Evolutionary conservation across 768 basidiomycete genomes (phyloP).

Genomic region (Suillus alpinus): DNA sequence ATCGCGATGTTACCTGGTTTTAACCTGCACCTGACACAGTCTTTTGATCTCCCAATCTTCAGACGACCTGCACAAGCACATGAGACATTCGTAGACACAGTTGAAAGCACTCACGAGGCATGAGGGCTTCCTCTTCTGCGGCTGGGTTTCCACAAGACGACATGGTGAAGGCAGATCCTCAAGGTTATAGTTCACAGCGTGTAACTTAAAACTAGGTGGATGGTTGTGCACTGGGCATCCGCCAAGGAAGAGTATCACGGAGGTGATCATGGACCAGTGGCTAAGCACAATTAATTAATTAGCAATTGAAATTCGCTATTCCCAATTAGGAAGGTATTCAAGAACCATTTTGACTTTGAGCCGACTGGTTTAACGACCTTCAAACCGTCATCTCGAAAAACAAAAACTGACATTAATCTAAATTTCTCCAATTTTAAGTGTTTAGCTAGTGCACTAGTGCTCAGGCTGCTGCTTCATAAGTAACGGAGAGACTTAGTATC

Average conservation of each 20-base stretch:
- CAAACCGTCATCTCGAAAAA: too few species aligned
- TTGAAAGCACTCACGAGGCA: constrained; percentile 53
- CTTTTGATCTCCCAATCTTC: constrained; percentile 64
- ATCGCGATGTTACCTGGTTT: constrained; percentile 66
- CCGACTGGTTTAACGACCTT: too few species aligned
- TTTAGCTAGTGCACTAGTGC: background rate
- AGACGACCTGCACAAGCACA: constrained; percentile 44
- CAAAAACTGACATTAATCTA: too few species aligned
- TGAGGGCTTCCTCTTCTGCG: constrained; percentile 56
- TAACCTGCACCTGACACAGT: constrained; percentile 74
- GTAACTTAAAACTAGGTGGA: background rate
- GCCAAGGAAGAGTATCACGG: background rate
- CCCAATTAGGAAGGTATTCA: background rate
- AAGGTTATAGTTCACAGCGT: background rate
- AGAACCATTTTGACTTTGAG: background rate
- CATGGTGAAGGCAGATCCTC: constrained; percentile 16
- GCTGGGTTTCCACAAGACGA: constrained; percentile 65
- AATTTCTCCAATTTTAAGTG: background rate
- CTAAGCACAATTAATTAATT: too few species aligned
- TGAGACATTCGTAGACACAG: background rate
- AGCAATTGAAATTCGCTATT: background rate
- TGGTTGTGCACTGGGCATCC: background rate
- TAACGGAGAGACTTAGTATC: background rate
- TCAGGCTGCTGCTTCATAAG: background rate
- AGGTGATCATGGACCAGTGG: too few species aligned